Evolutionary conservation across 2,329 filamentous ascomycete genomes (phyloP).

Genomic region (Alternaria metachromatica): DNA sequence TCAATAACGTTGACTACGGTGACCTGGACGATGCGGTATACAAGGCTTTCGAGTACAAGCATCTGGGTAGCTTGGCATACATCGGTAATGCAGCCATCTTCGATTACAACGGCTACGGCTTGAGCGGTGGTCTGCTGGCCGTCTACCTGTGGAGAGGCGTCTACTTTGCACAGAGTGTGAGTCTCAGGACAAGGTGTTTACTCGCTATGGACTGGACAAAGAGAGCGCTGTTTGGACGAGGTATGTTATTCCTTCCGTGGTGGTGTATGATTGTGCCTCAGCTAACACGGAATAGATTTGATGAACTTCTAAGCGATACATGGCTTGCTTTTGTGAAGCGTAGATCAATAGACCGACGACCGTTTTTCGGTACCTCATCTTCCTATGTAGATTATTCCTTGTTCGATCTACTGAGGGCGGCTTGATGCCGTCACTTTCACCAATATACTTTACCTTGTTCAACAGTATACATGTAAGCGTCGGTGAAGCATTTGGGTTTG

Average conservation of each 20-base stretch:
- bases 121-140: constrained; percentile 84
- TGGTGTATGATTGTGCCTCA: background rate
- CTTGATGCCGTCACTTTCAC: background rate
- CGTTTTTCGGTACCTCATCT: background rate
- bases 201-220: constrained; percentile 99
- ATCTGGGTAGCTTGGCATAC: constrained; percentile 91
- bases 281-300: constrained; percentile 21
- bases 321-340: background rate
- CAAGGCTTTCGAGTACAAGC: constrained; percentile 91
- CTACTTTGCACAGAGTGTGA: constrained; percentile 98
- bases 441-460: background rate
- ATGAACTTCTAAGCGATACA: constrained; percentile 27
- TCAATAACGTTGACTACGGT: constrained; percentile 85
- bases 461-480: background rate
- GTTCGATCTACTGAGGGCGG: background rate
- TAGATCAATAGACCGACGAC: background rate
- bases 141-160: constrained; percentile 96
- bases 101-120: constrained; percentile 79
- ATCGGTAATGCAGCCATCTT: constrained; percentile 97
- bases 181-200: constrained; percentile 83
- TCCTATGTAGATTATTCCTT: background rate
- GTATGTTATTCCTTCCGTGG: constrained; percentile 61
- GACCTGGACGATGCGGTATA: constrained; percentile 92
- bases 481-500: too few species aligned
- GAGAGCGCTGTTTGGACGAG: constrained; percentile 91